Percentiles rank a stretch among this genome's conserved stretches.
phyloP scores from a whole-genome alignment of 257 asterid genomes.

The Echium plantagineum region DNA sequence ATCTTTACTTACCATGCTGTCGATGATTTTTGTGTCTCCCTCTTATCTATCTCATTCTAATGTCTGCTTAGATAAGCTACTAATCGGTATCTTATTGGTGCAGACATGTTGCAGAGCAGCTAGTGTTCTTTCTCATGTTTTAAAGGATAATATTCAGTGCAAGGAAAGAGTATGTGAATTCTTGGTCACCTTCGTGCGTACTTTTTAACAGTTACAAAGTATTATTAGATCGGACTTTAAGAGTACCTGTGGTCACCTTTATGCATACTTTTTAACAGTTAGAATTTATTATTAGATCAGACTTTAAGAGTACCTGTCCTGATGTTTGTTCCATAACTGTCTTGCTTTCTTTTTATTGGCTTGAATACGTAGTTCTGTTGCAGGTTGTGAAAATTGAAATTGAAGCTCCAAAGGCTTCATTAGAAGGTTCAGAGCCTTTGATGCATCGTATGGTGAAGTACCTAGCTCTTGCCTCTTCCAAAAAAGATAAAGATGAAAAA shows the following conservation, averaged over 20 bases:
- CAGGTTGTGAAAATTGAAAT: conserved; percentile 78
- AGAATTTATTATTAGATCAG: not conserved
- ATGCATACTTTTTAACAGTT: not conserved
- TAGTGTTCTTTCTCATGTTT: conserved; percentile 70
- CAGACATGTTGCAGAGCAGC: conserved; percentile 99
- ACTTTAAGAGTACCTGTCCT: not conserved
- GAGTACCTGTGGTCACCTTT: conserved; percentile 3
- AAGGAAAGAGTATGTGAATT: conserved; percentile 64
- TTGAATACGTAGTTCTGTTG: conserved; percentile 19
- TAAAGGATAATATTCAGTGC: conserved; percentile 71
- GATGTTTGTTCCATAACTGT: not conserved
- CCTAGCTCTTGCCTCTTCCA: conserved; percentile 76
- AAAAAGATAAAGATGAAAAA: conserved; percentile 57
- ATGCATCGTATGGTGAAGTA: conserved; percentile 88
- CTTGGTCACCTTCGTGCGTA: conserved; percentile 4
- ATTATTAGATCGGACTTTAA: not conserved
- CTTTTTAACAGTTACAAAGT: not conserved
- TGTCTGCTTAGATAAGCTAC: no score
- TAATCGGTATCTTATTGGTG: conserved; percentile 7
- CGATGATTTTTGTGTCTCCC: no score
- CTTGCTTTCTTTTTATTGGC: not conserved
- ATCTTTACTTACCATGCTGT: no score
- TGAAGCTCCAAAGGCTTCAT: conserved; percentile 52
- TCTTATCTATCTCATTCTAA: no score
- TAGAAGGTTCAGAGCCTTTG: conserved; percentile 78